Evolutionary conservation across 108 stramenopile genomes (phyloP).

Genomic region (Cyclotella kingstonii): DNA sequence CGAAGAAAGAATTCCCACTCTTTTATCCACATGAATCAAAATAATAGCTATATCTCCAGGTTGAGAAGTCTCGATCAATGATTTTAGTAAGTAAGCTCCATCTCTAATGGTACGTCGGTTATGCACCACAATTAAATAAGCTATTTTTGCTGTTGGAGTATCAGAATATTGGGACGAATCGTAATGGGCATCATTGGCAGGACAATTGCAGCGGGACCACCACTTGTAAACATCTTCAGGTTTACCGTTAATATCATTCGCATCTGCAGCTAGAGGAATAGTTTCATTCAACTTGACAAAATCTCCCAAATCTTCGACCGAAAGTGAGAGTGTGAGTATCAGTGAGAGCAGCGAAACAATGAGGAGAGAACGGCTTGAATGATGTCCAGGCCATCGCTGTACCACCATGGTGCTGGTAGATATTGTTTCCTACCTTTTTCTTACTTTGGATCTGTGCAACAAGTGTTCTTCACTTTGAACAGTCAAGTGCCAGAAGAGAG

Average conservation of each 20-base stretch:
- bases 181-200: slow-evolving; percentile 2
- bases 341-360: too few species aligned
- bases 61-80: slow-evolving; percentile 55
- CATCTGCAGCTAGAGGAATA: too few species aligned
- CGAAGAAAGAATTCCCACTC: slow-evolving; percentile 26
- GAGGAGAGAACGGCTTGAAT: too few species aligned
- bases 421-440: too few species aligned
- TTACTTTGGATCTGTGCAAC: too few species aligned
- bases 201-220: slow-evolving; percentile 40
- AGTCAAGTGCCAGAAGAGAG: too few species aligned
- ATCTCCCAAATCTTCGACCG: too few species aligned
- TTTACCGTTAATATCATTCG: neutral
- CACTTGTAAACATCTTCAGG: neutral
- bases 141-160: slow-evolving; percentile 51
- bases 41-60: slow-evolving; percentile 52
- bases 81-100: slow-evolving; percentile 60
- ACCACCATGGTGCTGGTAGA: too few species aligned
- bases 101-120: slow-evolving; percentile 75
- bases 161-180: neutral
- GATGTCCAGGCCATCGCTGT: too few species aligned
- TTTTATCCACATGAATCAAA: slow-evolving; percentile 75
- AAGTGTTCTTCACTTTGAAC: too few species aligned
- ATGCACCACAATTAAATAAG: slow-evolving; percentile 79
- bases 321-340: too few species aligned
- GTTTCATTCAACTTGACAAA: too few species aligned